Conservation (phyloP, 2,329 filamentous ascomycete species). For the Colletotrichum scovillei region DNA sequence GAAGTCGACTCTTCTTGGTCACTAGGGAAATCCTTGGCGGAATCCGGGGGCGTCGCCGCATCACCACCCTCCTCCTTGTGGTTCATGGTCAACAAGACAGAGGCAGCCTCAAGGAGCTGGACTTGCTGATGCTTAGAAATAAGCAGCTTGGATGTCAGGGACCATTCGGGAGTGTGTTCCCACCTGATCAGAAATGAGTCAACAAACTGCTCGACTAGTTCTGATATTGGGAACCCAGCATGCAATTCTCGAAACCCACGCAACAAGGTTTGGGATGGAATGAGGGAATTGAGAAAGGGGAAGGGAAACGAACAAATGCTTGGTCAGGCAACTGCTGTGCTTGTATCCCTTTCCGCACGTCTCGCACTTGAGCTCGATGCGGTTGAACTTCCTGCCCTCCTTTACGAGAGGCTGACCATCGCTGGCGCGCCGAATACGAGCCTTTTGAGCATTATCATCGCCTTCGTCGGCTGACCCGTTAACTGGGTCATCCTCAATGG, state of each 20-base stretch:
- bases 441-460: conserved; percentile 57
- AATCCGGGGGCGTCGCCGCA: conserved; percentile 71
- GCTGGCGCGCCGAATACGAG: conserved; percentile 74
- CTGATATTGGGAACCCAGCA: background rate
- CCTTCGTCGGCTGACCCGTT: conserved; percentile 68
- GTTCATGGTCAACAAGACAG: conserved; percentile 95
- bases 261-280: conserved; percentile 37
- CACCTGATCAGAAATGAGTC: conserved; percentile 73
- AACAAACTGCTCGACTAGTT: conserved; percentile 36
- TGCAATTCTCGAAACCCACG: conserved; percentile 43
- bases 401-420: conserved; percentile 88
- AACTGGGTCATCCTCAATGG: conserved; percentile 76
- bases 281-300: conserved; percentile 55
- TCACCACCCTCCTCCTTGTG: conserved; percentile 55
- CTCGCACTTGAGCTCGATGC: conserved; percentile 92
- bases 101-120: conserved; percentile 94
- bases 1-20: conserved; percentile 80
- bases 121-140: conserved; percentile 99
- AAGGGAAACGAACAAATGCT: conserved; percentile 96
- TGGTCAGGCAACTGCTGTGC: conserved; percentile 99
- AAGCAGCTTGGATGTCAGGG: conserved; percentile 94
- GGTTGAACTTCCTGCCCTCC: conserved; percentile 83
- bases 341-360: conserved; percentile 99
- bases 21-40: conserved; percentile 76
- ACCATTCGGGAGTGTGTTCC: conserved; percentile 99